Conservation (phyloP, 805 yeast species). For the Blastobotrys americana region DNA sequence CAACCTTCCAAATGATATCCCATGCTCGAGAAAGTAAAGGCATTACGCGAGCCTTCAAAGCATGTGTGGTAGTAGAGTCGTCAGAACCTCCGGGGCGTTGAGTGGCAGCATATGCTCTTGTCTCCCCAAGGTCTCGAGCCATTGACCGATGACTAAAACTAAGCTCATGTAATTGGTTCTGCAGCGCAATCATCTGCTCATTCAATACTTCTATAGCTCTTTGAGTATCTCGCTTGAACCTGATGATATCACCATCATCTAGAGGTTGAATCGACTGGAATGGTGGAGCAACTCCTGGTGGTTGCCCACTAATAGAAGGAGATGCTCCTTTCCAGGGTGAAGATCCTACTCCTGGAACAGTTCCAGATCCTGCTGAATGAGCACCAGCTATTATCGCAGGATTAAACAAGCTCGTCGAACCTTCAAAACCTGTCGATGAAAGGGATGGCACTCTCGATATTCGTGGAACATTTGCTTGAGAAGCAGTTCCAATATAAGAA, state of each 20-base stretch:
- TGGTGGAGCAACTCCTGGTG: background rate
- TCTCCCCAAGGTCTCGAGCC: background rate
- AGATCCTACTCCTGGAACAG: background rate
- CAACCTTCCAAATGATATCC: constrained; percentile 11
- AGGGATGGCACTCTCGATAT: background rate
- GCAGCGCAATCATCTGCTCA: constrained; percentile 22
- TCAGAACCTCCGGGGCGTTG: too few species aligned
- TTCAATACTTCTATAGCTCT: constrained; percentile 24
- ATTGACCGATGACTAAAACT: background rate
- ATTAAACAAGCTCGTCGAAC: constrained; percentile 8
- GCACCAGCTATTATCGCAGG: constrained; percentile 6
- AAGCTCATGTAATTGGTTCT: constrained; percentile 10
- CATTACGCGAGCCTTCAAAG: background rate
- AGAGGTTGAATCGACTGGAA: constrained; percentile 3
- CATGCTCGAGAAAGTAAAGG: background rate
- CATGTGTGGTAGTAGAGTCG: background rate
- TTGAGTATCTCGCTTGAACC: constrained; percentile 22
- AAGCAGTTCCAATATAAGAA: background rate
- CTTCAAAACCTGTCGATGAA: constrained; percentile 2
- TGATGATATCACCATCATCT: constrained; percentile 11
- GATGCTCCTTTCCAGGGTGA: background rate
- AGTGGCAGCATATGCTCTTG: background rate
- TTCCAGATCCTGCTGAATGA: constrained; percentile 1
- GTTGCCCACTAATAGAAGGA: background rate
- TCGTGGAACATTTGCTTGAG: background rate